Percentiles rank a stretch among this genome's conserved stretches.
Conservation (phyloP, 2,329 filamentous ascomycete genomes). For the Fusarium oligoseptatum region DNA sequence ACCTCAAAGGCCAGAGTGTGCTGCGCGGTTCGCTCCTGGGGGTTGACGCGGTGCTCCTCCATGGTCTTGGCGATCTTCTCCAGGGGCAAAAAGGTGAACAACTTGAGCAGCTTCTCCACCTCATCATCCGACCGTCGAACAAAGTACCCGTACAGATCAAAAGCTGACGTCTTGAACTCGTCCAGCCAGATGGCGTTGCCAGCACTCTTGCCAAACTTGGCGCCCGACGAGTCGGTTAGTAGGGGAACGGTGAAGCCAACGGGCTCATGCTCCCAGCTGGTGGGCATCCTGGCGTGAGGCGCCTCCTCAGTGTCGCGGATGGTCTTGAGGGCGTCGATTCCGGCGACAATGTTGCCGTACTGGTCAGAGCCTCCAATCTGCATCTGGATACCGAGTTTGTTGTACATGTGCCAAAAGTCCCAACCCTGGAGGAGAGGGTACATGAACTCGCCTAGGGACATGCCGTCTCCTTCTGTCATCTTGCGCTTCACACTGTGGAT, state of each 20-base stretch:
- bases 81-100: constrained; percentile 90
- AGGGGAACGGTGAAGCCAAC: constrained; percentile 93
- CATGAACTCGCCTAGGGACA: constrained; percentile 93
- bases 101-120: constrained; percentile 83
- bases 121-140: constrained; percentile 84
- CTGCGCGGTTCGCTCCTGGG: constrained; percentile 82
- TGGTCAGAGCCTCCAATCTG: constrained; percentile 97
- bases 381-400: constrained; percentile 75
- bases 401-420: constrained; percentile 94
- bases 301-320: constrained; percentile 72
- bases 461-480: constrained; percentile 87
- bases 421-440: constrained; percentile 96
- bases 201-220: constrained; percentile 94
- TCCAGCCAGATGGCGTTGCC: constrained; percentile 97
- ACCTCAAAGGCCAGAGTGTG: constrained; percentile 88
- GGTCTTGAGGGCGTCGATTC: constrained; percentile 86
- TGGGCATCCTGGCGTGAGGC: constrained; percentile 55
- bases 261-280: constrained; percentile 66
- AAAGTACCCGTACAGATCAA: constrained; percentile 93
- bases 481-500: constrained; percentile 77
- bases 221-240: constrained; percentile 85
- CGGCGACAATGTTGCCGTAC: constrained; percentile 94
- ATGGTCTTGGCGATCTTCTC: constrained; percentile 77
- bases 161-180: constrained; percentile 80
- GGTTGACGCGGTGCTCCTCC: constrained; percentile 74